Evolutionary conservation across 2,329 filamentous ascomycete species (phyloP), one percentile per base, ranked within the genome.

Genomic region (Raffaelea deltoideospora): DNA sequence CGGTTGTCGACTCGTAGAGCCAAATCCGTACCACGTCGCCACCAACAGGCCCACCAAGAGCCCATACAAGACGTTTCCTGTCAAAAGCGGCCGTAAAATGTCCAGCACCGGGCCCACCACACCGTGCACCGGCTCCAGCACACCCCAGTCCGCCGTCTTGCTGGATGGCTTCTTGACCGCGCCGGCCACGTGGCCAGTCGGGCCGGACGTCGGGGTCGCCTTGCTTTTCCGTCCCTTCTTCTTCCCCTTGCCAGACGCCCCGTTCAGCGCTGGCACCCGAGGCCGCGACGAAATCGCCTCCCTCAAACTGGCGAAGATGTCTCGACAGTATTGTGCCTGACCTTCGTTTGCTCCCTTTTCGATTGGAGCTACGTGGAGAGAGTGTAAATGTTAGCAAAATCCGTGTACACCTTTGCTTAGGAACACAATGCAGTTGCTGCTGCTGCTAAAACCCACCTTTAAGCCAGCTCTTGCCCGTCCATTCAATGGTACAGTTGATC

Each of bases 381-480:
- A 36, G 34, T 28, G 32, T 24, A 31, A 8, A n/a, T 13, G 24
- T 27, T 10, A 24, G 15, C 29, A 9, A 31, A n/a, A 15, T n/a
- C 15, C 4, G 7, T 7, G 20, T 14, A 18, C 19, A 17, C 3
- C 2, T 4, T 9, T 18, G 11, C 11, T 10, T 14, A 10, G 5
- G 9, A 10, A 13, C n/a, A 13, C 19, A n/a, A n/a, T n/a, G 7
- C 17, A 30, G 18, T 10, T 11, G 5, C 2, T 19, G 17, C 19
- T 19, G 7, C 13, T 14, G n/a, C n/a, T n/a, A n/a, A n/a, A 8
- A 52, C 65, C 53, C 64, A 92, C 87, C 84, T 63, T 90, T 95
- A 32, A 98, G 63, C 90, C 90, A 98, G 62, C 87, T 95, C 67
- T 96, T 98, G 48, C 87, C 87, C 4, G 79, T 79, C 92, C 92